Percentiles rank a stretch among this genome's conserved stretches.
These are phyloP conservation scores for Syncephalis fuscata DNA, from an alignment of 371 early-diverging fungal species.

Conservation along the genomic window DNA sequence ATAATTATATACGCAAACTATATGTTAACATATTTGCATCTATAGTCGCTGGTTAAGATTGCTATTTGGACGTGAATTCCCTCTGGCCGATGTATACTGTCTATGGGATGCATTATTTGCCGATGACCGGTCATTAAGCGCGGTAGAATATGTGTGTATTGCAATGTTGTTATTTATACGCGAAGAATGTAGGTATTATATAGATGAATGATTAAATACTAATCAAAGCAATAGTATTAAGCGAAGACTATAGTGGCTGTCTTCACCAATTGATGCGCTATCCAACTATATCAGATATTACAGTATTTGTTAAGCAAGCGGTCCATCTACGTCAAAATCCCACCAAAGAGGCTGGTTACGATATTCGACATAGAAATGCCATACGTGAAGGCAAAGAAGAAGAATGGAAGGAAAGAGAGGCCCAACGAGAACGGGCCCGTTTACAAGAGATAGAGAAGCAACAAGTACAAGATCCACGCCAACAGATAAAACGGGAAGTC, in stretches of 20 bases:
- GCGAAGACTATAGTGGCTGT: conserved; percentile 54
- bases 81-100: conserved; percentile 41
- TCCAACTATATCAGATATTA: conserved; percentile 34
- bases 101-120: conserved; percentile 87
- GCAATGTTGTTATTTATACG: conserved; percentile 55
- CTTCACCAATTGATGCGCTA: conserved; percentile 63
- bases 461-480: conserved; percentile 4
- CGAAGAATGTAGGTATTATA: conserved; percentile 40
- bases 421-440: conserved; percentile 2
- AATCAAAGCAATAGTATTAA: conserved; percentile 28
- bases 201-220: background rate
- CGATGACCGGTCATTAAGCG: conserved; percentile 44
- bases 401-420: background rate
- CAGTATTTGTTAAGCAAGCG: conserved; percentile 44
- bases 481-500: conserved; percentile 1
- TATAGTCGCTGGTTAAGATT: conserved; percentile 81
- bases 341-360: conserved; percentile 24
- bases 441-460: conserved; percentile 2
- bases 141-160: conserved; percentile 67
- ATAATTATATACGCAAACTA: background rate
- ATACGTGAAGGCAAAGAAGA: conserved; percentile 16
- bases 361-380: conserved; percentile 40
- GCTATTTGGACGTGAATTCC: conserved; percentile 79
- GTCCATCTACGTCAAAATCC: conserved; percentile 31
- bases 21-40: background rate